Percentiles rank a stretch among this genome's conserved stretches.
Evolutionary conservation across 345 rosid species (phyloP).

Genomic region (Eucalyptus marginata): DNA sequence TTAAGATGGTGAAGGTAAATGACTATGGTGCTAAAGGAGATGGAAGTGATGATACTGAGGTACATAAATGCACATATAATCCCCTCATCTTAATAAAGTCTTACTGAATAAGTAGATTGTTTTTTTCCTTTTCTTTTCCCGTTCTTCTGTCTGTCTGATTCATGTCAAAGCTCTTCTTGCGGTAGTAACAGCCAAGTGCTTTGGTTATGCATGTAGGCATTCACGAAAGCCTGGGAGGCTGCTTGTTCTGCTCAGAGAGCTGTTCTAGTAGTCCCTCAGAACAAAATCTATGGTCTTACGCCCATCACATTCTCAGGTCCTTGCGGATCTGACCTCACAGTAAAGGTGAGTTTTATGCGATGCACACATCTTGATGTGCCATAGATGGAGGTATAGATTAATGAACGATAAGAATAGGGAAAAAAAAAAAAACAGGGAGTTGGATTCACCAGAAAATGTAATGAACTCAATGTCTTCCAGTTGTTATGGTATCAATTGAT

Average conservation of each 20-base stretch:
- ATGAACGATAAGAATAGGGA: too few relatives aligned
- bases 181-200: neutral
- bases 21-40: constrained; percentile 43
- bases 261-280: neutral
- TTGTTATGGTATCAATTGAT: neutral
- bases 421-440: neutral
- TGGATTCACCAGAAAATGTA: neutral
- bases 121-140: neutral
- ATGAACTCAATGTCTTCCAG: neutral
- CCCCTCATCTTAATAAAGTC: neutral
- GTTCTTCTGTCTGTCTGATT: neutral
- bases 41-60: constrained; percentile 49
- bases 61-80: neutral
- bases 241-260: constrained; percentile 5
- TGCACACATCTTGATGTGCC: too few relatives aligned
- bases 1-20: constrained; percentile 26
- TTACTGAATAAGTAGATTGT: neutral
- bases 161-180: neutral
- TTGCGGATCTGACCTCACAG: neutral
- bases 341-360: neutral
- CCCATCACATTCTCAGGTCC: constrained; percentile 8
- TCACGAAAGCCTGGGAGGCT: constrained; percentile 41
- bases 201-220: constrained; percentile 25
- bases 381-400: too few relatives aligned
- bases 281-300: neutral